These are phyloP conservation scores for Phytopythium boreale DNA, from an alignment of 352 stramenopile species.

Conservation along the genomic window DNA sequence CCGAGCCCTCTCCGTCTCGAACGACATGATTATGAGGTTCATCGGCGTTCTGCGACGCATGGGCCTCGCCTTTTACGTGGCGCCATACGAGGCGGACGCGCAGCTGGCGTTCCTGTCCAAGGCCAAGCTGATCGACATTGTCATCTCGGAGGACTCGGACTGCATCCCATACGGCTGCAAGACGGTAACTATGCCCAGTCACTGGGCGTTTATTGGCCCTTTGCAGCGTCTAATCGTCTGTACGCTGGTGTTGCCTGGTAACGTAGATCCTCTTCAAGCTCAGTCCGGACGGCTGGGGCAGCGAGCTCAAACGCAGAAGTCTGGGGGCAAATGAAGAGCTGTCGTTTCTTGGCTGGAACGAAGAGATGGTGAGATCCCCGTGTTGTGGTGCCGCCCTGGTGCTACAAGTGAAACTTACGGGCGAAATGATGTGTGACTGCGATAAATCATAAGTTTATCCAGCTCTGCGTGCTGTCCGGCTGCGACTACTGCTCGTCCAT, in stretches of 20 bases:
- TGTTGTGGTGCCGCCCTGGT: neutral
- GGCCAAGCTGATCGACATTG: conserved; percentile 87
- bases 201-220: neutral
- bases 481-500: conserved; percentile 89
- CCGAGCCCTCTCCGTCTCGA: conserved; percentile 62
- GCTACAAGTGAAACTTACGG: neutral
- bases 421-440: neutral
- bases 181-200: conserved; percentile 19
- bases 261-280: conserved; percentile 93
- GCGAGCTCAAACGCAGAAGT: conserved; percentile 82
- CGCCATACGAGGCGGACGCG: conserved; percentile 97
- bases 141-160: conserved; percentile 97
- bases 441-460: conserved; percentile 51
- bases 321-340: conserved; percentile 80
- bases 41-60: conserved; percentile 57
- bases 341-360: conserved; percentile 80
- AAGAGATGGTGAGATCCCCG: conserved; percentile 67
- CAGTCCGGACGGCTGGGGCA: conserved; percentile 78
- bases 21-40: conserved; percentile 73
- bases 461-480: conserved; percentile 83
- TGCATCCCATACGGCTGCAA: conserved; percentile 93
- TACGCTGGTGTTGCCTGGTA: neutral
- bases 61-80: conserved; percentile 91
- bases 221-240: neutral
- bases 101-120: conserved; percentile 94